Conservation (phyloP, 164 flowering plant genomes). For the Saururus chinensis region DNA sequence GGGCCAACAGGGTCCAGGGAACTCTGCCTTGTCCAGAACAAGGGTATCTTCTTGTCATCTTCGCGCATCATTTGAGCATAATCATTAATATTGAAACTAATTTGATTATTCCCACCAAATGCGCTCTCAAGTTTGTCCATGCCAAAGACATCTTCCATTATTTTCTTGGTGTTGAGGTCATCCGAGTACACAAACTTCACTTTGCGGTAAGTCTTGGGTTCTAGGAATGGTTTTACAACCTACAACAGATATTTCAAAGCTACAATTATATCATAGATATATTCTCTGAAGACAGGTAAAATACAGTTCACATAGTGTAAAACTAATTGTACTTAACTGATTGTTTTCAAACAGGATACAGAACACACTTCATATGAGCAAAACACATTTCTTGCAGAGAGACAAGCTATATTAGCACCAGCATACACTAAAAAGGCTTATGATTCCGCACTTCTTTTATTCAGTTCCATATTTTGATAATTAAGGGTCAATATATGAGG, state of each 20-base stretch:
- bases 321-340: no score
- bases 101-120: conserved; percentile 61
- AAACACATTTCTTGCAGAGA: not conserved
- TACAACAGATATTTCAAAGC: conserved; percentile 15
- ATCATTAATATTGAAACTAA: conserved; percentile 46
- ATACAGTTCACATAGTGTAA: not conserved
- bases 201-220: conserved; percentile 69
- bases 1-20: conserved; percentile 10
- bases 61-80: conserved; percentile 81
- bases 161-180: conserved; percentile 43
- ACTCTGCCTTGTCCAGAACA: conserved; percentile 33
- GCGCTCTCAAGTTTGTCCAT: conserved; percentile 67
- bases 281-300: not conserved
- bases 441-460: no score
- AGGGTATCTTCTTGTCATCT: conserved; percentile 57
- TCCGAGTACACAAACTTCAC: conserved; percentile 84
- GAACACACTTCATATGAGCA: not conserved
- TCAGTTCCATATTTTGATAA: no score
- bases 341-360: no score
- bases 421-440: no score
- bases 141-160: conserved; percentile 69
- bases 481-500: no score
- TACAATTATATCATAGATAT: not conserved
- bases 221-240: conserved; percentile 84
- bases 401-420: not conserved